Base-by-base conservation (phyloP, 163 green algal species). In the Chlamydomonas reinhardtii region DNA sequence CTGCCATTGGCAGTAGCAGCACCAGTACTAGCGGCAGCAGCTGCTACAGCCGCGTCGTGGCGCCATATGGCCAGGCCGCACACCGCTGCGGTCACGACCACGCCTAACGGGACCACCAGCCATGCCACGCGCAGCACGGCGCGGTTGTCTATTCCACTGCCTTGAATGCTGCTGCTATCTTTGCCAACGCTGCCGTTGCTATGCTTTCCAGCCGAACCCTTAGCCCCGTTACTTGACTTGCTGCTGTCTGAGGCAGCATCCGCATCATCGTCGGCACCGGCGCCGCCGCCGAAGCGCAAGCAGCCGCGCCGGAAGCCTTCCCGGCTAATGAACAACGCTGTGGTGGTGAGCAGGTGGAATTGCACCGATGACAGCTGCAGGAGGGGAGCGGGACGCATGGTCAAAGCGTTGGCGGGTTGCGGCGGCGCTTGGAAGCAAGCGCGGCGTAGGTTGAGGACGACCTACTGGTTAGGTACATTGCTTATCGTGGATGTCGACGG, bases 281-380 rank as follows among this genome's bases (percentile, higher is more conserved):
- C 31, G 2, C 2, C 31, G 35, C 34, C 70, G n/a, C 81, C 34
- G 24, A 90, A 80, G 6, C 95, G 91, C 54, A 98, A 84, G 81
- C 97, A 97, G 20, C 93, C 96, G 9, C 96, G 75, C 0, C 96
- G 91, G 52, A 99, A 95, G 32, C 97, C 97, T 71, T 99, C 97
- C 4, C 97, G 85, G 78, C 93, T 96, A 1, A 99, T 88, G 62
- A 97, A 95, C 25, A 99, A 84, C 66, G 98, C 97, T 52, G 92
- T 95, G 61, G 96, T 97, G 76, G 95, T 98, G 74, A 99, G 93
- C 3, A 99, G 90, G 79, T 98, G 96, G 74, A 98, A 98, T 87
- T 98, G 96, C 0, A 99, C 90, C 0, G 95, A 89, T 4, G 91
- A 89, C 65, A 97, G 85, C 94, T 97, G 92, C 77, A 82, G 2